A percentile compares a stretch with the other conserved stretches of the same genome.
Conservation (phyloP, 2,329 filamentous ascomycete species). For the Botrytis deweyae region DNA sequence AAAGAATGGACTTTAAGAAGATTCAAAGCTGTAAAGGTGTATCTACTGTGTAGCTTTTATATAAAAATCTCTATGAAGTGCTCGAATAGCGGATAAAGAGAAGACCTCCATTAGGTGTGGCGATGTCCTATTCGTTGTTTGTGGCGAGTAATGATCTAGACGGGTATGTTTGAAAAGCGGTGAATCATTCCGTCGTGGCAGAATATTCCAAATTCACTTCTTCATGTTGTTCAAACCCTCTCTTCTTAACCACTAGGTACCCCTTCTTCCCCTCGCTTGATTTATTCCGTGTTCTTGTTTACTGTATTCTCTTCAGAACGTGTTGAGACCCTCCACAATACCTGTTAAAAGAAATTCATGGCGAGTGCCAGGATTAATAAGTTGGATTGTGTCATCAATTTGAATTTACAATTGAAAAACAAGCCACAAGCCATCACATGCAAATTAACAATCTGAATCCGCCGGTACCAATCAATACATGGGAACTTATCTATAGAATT, state of each 20-base stretch:
- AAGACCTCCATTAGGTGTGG: background rate
- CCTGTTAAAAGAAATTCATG: background rate
- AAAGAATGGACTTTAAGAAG: background rate
- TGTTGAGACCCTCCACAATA: background rate
- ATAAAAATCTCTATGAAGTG: background rate
- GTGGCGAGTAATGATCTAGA: background rate
- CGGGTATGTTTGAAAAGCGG: background rate
- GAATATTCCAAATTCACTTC: background rate
- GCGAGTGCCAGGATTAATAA: background rate
- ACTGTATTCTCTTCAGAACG: background rate
- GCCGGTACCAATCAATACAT: background rate
- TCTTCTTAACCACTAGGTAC: background rate
- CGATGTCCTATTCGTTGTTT: background rate
- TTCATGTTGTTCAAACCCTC: background rate
- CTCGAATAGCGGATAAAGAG: background rate
- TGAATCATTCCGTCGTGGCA: background rate
- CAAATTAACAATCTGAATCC: background rate
- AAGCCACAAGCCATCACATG: background rate
- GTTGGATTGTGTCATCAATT: background rate
- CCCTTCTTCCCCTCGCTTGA: background rate
- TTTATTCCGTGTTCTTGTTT: background rate
- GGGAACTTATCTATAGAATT: background rate
- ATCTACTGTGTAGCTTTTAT: background rate
- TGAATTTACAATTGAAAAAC: background rate
- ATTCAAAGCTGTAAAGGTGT: background rate